Percentiles rank a stretch among this genome's conserved stretches.
These are phyloP conservation scores for Oemleria cerasiformis DNA, from an alignment of 306 rosid genomes.

Conservation along the genomic window DNA sequence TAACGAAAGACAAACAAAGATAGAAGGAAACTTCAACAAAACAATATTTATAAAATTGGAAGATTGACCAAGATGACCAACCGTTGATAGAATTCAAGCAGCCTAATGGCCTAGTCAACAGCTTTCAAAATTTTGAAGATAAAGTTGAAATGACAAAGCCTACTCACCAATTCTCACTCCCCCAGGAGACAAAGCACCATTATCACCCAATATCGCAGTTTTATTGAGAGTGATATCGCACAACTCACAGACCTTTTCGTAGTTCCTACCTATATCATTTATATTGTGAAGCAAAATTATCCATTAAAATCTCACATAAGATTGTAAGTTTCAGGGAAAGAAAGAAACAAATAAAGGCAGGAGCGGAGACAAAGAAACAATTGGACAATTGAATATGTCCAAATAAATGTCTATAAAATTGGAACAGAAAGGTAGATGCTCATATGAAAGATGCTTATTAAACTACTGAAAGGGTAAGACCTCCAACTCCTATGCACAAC, in stretches of 20 bases:
- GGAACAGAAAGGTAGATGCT: neutral
- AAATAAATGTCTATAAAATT: neutral
- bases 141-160: neutral
- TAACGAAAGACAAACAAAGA: neutral
- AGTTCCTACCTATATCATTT: conserved; percentile 56
- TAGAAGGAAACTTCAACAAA: neutral
- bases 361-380: neutral
- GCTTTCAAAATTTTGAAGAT: neutral
- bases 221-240: conserved; percentile 75
- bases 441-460: neutral
- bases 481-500: neutral
- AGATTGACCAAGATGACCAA: neutral
- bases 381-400: neutral
- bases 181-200: conserved; percentile 68
- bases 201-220: conserved; percentile 58
- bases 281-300: neutral
- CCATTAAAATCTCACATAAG: neutral
- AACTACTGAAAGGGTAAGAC: neutral
- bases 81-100: conserved; percentile 1
- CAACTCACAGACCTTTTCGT: conserved; percentile 77
- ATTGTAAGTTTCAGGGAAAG: too few relatives aligned
- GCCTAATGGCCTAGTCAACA: neutral
- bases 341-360: neutral
- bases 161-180: conserved; percentile 85
- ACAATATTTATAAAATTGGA: neutral